These are phyloP conservation scores for Talaromyces rugulosus DNA, from an alignment of 2,329 filamentous ascomycete genomes.

Conservation along the genomic window DNA sequence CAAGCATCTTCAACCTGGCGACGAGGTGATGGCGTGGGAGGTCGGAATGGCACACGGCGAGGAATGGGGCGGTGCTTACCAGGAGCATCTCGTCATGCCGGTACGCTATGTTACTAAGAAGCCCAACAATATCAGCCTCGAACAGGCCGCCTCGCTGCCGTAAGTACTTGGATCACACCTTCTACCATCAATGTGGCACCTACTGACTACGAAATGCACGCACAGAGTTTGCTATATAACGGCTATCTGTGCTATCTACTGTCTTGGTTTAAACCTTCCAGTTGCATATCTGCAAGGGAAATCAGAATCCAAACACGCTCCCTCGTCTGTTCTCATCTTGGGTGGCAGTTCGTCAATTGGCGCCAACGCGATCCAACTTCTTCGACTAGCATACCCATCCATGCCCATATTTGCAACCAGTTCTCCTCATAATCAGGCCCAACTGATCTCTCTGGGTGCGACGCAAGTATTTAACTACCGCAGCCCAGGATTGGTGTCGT, in stretches of 20 bases:
- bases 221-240: conserved; percentile 8
- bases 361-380: conserved; percentile 31
- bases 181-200: background rate
- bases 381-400: conserved; percentile 28
- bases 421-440: conserved; percentile 16
- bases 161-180: background rate
- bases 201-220: background rate
- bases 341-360: conserved; percentile 34
- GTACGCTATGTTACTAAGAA: conserved; percentile 19
- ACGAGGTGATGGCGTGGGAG: conserved; percentile 6
- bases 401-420: conserved; percentile 30
- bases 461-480: conserved; percentile 6
- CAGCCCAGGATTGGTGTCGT: background rate
- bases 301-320: conserved; percentile 16
- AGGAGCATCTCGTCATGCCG: conserved; percentile 15
- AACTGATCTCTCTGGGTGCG: conserved; percentile 3
- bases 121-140: conserved; percentile 24
- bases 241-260: conserved; percentile 4
- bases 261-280: background rate
- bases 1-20: conserved; percentile 10
- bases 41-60: background rate
- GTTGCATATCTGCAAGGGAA: background rate
- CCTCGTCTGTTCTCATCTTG: conserved; percentile 30
- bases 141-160: conserved; percentile 24
- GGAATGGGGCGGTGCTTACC: conserved; percentile 9